Evolutionary conservation across 176 grass and related monocot species (phyloP).

Genomic region (Alloteropsis semialata): DNA sequence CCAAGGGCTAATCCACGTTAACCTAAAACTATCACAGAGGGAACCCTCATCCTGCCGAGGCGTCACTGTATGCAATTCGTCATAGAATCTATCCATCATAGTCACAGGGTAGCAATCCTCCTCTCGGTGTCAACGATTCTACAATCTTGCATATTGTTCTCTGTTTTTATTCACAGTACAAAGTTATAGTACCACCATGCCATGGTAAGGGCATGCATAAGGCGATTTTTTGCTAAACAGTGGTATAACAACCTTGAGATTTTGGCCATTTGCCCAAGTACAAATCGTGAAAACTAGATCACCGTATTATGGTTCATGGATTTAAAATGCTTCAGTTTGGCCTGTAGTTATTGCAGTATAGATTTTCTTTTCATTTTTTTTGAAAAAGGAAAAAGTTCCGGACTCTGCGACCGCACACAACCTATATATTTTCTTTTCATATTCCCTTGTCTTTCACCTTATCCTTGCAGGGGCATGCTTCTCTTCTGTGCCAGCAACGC

Average conservation of each 20-base stretch:
- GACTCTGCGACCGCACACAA: no score
- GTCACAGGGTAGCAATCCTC: conserved; percentile 2
- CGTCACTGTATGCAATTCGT: conserved; percentile 16
- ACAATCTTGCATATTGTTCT: conserved; percentile 22
- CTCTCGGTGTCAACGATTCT: neutral
- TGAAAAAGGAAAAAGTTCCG: no score
- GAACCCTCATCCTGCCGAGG: conserved; percentile 15
- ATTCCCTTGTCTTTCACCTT: neutral
- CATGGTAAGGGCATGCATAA: neutral
- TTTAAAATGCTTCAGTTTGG: neutral
- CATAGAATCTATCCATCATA: conserved; percentile 19
- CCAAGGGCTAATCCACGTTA: no score
- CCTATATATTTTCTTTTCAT: neutral
- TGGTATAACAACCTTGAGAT: neutral
- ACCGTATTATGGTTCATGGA: neutral
- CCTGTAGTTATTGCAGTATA: neutral
- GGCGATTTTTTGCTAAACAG: conserved; percentile 7
- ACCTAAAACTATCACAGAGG: no score
- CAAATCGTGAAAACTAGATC: neutral
- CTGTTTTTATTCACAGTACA: neutral
- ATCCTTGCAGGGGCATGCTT: no score
- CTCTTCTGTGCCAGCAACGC: no score
- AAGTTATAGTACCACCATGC: neutral
- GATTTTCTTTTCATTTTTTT: neutral
- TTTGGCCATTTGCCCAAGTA: neutral